Base-by-base conservation (phyloP, 1,284 basidiomycete genomes). In the Cryptococcus hybrid region DNA sequence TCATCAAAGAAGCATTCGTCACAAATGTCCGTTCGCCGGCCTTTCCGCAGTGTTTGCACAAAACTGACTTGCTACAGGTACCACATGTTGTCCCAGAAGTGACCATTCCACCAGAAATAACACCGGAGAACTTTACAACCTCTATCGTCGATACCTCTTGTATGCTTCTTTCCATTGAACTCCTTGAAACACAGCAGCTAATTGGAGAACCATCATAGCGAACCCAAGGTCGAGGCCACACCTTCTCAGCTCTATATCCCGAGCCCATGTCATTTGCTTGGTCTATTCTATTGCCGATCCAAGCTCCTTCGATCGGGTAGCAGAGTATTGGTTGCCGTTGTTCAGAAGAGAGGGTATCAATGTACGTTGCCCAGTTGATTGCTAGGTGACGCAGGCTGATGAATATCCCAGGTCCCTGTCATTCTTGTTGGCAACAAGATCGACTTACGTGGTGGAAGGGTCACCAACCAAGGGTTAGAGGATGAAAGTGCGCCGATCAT, bases 361-460 rank as follows among this genome's bases (percentile, higher is more conserved):
- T 81, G 91, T 92, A 74, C 63, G 80, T 78, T 47, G 13, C n/a
- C n/a, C 15, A 24, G 44, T 48, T 45, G 40, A 18, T 18, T 13
- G 56, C 37, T 55, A 40, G 30, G 42, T 15, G 51, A 52, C 40
- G 9, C 36, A 38, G 34, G 24, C 34, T 15, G 40, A 47, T n/a
- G 13, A 42, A 51, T 39, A 54, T 30, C 58, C 57, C 74, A 95
- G 89, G 88, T 97, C 7, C 95, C 96, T 13, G 94, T 98, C 52
- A 95, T 99, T 61, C 84, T 99, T 18, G 92, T 98, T 37, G 95
- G 95, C 54, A 99, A 98, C 82, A 99, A 99, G 82, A 97, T 99
- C 57, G 95, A 99, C 77, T 78, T 98, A 54, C 84, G 95, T 34
- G 90, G 90, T 3, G 92, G 92, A 1, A 86, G 92, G 70, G 90